These are phyloP conservation scores for Tetracladium setigerum DNA, from an alignment of 495 filamentous ascomycete species.

Conservation along the genomic window DNA sequence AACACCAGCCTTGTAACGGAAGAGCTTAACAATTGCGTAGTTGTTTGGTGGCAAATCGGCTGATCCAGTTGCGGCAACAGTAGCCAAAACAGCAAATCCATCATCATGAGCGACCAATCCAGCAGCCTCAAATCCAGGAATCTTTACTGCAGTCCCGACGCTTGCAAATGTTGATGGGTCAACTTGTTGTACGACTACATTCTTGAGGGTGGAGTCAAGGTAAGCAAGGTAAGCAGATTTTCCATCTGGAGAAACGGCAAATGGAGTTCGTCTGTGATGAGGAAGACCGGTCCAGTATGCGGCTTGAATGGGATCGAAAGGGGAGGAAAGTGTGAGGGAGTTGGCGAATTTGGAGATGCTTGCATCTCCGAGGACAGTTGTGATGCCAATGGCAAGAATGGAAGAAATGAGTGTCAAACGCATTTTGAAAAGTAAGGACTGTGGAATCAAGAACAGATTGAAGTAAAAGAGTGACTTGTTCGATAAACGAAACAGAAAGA, in stretches of 20 bases:
- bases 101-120: constrained; percentile 48
- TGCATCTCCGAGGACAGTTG: constrained; percentile 1
- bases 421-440: constrained; percentile 7
- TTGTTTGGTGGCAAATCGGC: constrained; percentile 34
- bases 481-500: constrained; percentile 1
- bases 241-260: constrained; percentile 42
- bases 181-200: constrained; percentile 41
- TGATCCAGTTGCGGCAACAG: constrained; percentile 38
- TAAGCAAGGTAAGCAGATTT: constrained; percentile 46
- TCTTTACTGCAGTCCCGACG: constrained; percentile 35
- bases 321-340: constrained; percentile 31
- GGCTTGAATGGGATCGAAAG: constrained; percentile 41
- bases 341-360: constrained; percentile 15
- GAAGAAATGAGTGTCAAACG: constrained; percentile 5
- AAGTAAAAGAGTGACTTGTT: not conserved
- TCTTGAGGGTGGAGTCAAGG: constrained; percentile 37
- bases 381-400: constrained; percentile 7
- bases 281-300: constrained; percentile 47
- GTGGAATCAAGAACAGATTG: not conserved
- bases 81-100: constrained; percentile 47
- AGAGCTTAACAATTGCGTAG: constrained; percentile 39
- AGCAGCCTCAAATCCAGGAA: constrained; percentile 42
- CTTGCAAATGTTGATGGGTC: constrained; percentile 36
- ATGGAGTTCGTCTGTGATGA: constrained; percentile 46
- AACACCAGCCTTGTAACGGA: constrained; percentile 37